phyloP scores from a whole-genome alignment of 1,284 basidiomycete species.

The Pascua guehoae region DNA sequence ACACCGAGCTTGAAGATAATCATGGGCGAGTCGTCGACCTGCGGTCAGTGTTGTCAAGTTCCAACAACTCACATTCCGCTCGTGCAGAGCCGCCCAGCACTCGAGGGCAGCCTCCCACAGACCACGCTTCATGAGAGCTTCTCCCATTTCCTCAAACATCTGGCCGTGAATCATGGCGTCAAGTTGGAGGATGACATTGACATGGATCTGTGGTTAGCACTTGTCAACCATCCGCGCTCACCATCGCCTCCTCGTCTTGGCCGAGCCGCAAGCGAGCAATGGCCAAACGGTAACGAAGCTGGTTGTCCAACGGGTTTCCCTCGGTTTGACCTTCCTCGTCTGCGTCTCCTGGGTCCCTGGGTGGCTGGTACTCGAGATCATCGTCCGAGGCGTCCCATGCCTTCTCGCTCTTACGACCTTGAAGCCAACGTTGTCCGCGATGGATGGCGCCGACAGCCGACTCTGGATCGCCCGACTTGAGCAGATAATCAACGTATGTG shows the following conservation, averaged over 20 bases:
- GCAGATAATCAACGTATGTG: slow-evolving; percentile 77
- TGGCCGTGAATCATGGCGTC: slow-evolving; percentile 71
- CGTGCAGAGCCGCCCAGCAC: slow-evolving; percentile 70
- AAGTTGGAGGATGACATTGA: slow-evolving; percentile 64
- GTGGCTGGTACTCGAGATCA: slow-evolving; percentile 78
- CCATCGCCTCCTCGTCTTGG: slow-evolving; percentile 75
- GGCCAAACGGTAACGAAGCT: slow-evolving; percentile 79
- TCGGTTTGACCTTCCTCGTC: slow-evolving; percentile 48
- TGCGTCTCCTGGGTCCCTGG: slow-evolving; percentile 32
- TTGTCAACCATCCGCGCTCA: slow-evolving; percentile 42
- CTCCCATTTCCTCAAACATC: slow-evolving; percentile 76
- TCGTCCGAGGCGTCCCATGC: slow-evolving; percentile 81
- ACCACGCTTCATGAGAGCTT: slow-evolving; percentile 72
- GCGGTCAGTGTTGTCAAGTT: neutral
- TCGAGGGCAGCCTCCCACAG: slow-evolving; percentile 71
- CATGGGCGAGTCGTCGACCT: slow-evolving; percentile 20
- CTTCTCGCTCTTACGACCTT: slow-evolving; percentile 64
- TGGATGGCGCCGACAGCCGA: slow-evolving; percentile 68
- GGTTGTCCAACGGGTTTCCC: slow-evolving; percentile 67
- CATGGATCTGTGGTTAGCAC: slow-evolving; percentile 61
- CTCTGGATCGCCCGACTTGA: slow-evolving; percentile 65
- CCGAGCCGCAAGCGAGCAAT: slow-evolving; percentile 78
- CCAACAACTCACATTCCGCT: slow-evolving; percentile 49
- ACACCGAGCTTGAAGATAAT: slow-evolving; percentile 58
- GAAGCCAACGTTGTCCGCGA: slow-evolving; percentile 80